Evolutionary conservation across 2,329 filamentous ascomycete genomes (phyloP).

Genomic region (Fusarium sp.): DNA sequence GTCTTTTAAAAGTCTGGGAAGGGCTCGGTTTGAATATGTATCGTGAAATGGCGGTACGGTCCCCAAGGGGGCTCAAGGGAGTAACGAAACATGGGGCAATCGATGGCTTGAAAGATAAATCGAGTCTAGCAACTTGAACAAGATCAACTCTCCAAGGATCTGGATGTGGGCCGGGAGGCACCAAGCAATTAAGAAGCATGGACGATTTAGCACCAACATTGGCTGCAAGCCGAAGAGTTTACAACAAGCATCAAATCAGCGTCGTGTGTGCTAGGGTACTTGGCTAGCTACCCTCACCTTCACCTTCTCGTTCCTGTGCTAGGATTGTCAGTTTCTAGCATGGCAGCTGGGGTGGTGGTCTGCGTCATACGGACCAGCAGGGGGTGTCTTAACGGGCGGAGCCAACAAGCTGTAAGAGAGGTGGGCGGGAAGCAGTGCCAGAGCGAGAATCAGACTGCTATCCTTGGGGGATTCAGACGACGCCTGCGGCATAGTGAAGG

Average conservation of each 20-base stretch:
- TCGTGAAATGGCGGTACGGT: conserved; percentile 44
- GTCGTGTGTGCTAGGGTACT: conserved; percentile 24
- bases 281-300: conserved; percentile 29
- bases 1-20: conserved; percentile 22
- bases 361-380: conserved; percentile 53
- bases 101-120: conserved; percentile 56
- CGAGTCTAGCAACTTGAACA: conserved; percentile 52
- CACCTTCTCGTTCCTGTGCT: conserved; percentile 41
- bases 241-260: conserved; percentile 51
- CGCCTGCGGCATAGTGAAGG: conserved; percentile 19
- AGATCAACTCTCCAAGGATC: conserved; percentile 56
- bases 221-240: conserved; percentile 54
- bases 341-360: conserved; percentile 47
- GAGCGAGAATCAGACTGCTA: conserved; percentile 30
- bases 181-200: conserved; percentile 48
- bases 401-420: conserved; percentile 45
- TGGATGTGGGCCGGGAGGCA: conserved; percentile 54
- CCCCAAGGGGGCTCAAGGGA: conserved; percentile 50
- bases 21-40: conserved; percentile 52
- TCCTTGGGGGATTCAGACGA: conserved; percentile 41
- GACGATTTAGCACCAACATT: conserved; percentile 46
- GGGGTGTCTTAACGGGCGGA: conserved; percentile 55
- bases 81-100: conserved; percentile 52
- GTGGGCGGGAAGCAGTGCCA: conserved; percentile 48
- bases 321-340: conserved; percentile 46